phyloP scores from a whole-genome alignment of 2,329 filamentous ascomycete genomes.

The Alternaria sp. region DNA sequence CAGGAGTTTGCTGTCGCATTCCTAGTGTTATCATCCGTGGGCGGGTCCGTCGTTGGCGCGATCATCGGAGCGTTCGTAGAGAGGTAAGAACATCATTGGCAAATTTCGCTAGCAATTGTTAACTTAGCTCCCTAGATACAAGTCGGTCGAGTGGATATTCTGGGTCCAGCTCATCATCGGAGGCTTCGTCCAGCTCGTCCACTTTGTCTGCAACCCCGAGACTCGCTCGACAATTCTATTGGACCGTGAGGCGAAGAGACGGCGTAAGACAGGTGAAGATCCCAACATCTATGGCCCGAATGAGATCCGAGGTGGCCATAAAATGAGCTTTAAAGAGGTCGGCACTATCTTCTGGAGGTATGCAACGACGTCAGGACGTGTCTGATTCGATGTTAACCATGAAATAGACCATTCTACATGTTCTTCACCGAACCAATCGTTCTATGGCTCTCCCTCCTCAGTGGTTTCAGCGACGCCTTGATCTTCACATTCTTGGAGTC shows the following conservation, averaged over 20 bases:
- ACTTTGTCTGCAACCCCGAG: conserved; percentile 74
- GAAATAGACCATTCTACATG: conserved; percentile 70
- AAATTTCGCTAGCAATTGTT: background rate
- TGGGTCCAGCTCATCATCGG: conserved; percentile 86
- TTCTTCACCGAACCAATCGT: conserved; percentile 78
- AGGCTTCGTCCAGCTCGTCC: conserved; percentile 68
- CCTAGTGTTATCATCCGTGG: conserved; percentile 63
- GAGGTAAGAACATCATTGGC: conserved; percentile 39
- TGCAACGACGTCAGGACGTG: background rate
- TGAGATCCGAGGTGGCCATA: conserved; percentile 57
- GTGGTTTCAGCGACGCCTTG: conserved; percentile 74
- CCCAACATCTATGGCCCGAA: conserved; percentile 73
- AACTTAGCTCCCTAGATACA: background rate
- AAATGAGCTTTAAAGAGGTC: conserved; percentile 53
- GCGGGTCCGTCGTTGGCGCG: conserved; percentile 61
- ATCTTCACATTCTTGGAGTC: conserved; percentile 80
- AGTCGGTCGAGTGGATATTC: conserved; percentile 60
- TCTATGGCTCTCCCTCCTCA: conserved; percentile 70
- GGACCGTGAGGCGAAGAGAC: conserved; percentile 76
- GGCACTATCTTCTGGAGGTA: conserved; percentile 54
- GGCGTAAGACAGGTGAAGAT: conserved; percentile 66
- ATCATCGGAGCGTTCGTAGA: conserved; percentile 63
- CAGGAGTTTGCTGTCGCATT: conserved; percentile 67
- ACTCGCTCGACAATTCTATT: conserved; percentile 77
- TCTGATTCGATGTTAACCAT: background rate